Conservation (phyloP, 306 rosid species). For the Sesbania bispinosa region DNA sequence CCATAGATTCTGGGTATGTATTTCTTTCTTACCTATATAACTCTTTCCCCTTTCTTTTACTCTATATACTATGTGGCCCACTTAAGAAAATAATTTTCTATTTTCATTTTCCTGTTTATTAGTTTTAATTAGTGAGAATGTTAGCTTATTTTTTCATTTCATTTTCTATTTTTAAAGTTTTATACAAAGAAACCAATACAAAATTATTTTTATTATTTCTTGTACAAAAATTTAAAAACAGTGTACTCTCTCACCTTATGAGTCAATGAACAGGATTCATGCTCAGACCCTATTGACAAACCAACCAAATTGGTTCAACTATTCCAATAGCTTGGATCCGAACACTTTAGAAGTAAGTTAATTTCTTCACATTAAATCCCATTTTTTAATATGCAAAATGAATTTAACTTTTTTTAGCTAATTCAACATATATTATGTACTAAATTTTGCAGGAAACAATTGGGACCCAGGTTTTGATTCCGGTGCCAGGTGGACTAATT, state of each 20-base stretch:
- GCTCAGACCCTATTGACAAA: slow-evolving; percentile 65
- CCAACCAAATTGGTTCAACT: slow-evolving; percentile 72
- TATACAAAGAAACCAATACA: no score
- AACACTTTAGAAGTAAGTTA: slow-evolving; percentile 45
- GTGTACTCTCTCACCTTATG: not conserved
- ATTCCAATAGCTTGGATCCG: slow-evolving; percentile 45
- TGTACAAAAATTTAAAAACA: no score
- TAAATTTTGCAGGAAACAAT: slow-evolving; percentile 58
- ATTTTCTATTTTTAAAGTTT: no score
- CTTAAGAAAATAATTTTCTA: no score
- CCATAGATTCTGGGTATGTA: slow-evolving; percentile 70
- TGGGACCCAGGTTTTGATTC: slow-evolving; percentile 77
- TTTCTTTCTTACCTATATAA: not conserved
- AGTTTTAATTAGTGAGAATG: no score
- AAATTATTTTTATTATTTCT: no score
- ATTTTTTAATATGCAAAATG: not conserved
- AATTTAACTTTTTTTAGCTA: not conserved
- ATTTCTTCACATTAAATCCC: not conserved
- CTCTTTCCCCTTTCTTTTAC: not conserved
- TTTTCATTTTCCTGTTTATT: no score
- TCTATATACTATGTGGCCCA: no score
- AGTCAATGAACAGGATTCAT: slow-evolving; percentile 51
- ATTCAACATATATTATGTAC: not conserved
- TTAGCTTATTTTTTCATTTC: no score
- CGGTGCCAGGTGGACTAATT: slow-evolving; percentile 65